Conservation (phyloP, 208 protist genomes). For the Crithidia thermophila region DNA sequence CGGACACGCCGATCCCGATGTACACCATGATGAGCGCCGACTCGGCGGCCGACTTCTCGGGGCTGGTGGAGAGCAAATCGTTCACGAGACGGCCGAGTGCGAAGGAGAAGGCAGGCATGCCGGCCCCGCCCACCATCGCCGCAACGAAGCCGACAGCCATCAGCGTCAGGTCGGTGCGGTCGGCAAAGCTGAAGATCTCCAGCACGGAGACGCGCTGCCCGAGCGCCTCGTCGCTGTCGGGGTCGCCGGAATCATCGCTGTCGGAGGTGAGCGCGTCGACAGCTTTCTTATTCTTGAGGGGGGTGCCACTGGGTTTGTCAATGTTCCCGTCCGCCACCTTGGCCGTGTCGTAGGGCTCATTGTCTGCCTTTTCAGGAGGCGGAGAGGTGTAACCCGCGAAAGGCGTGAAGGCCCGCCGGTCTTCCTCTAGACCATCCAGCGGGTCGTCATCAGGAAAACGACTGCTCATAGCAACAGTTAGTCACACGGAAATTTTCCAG, state of each 20-base stretch:
- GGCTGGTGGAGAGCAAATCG: slow-evolving; percentile 39
- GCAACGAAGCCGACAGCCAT: slow-evolving; percentile 75
- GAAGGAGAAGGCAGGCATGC: slow-evolving; percentile 84
- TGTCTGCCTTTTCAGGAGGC: background rate
- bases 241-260: background rate
- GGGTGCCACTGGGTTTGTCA: too few species aligned
- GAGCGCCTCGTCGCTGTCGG: background rate
- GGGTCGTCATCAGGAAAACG: too few species aligned
- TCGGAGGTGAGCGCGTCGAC: background rate
- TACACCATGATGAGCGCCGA: slow-evolving; percentile 75
- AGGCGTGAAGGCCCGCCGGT: background rate
- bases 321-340: background rate
- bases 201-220: slow-evolving; percentile 44
- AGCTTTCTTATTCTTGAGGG: background rate
- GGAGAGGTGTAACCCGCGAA: background rate
- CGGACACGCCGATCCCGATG: slow-evolving; percentile 51
- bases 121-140: slow-evolving; percentile 52
- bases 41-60: slow-evolving; percentile 37
- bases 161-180: slow-evolving; percentile 45
- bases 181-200: slow-evolving; percentile 72
- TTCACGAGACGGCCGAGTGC: slow-evolving; percentile 74
- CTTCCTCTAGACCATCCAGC: background rate
- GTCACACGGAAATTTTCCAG: too few species aligned
- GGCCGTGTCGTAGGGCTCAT: background rate
- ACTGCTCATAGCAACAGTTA: too few species aligned